Evolutionary conservation across 2,329 filamentous ascomycete species (phyloP), one percentile per base, ranked within the genome.

Genomic region (Meredithiella fracta): DNA sequence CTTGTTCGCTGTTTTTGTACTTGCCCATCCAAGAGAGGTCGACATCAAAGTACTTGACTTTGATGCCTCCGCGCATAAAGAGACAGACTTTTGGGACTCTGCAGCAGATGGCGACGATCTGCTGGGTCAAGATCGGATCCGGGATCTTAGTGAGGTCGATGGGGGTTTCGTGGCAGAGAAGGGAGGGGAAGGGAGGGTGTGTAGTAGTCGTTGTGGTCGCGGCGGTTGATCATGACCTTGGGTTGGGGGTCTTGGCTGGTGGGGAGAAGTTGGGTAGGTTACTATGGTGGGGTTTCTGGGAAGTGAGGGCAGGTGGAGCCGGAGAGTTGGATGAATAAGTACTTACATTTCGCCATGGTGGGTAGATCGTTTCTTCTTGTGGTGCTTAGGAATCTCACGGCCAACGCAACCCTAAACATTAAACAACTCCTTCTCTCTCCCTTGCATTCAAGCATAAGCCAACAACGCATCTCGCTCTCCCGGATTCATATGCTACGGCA

Each of bases 401-500:
- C 86, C 86, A 0, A 89, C 85, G 60, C 85, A 88, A 2, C 83
- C 82, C 0, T 75, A 70, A 51, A 91, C 82, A 67, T 90, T 83
- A 50, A 77, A 71, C 7, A 89, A 67, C 62, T 91, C 84, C 4
- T 68, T 67, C 58, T 80, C 75, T n/a, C 80, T 69, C 0, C 74
- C 74, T 17, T 75, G 70, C 57, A 77, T 73, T 62, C 85, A 80
- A 0, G 83, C 76, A 66, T 82, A 85, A 1, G 80, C 82, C 22
- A 90, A 68, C 62, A 91, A 68, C 0, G 82, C 82, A 68, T 91
- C 86, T 1, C 85, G 73, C 65, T 91, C 85, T 1, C 77, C 72
- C 0, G 86, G 86, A 63, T 91, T 85, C 14, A 86, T 73, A 63
- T 92, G 86, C 70, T 88, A 91, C 63, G 90, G 85, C 82, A 91